Conservation (phyloP, 2,329 filamentous ascomycete genomes). For the Pseudogymnoascus sp. region DNA sequence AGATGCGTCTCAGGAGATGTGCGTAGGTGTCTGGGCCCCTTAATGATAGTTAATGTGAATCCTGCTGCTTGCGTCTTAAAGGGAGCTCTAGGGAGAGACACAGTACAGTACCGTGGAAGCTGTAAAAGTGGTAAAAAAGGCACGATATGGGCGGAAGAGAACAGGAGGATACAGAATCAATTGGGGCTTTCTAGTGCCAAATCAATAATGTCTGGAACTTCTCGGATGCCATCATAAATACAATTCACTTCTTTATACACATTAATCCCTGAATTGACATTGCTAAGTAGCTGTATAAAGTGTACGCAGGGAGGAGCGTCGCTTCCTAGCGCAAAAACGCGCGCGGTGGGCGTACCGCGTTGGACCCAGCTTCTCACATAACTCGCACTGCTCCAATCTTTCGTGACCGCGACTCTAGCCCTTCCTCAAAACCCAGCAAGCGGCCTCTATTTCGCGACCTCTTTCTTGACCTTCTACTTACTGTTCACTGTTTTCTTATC, state of each 20-base stretch:
- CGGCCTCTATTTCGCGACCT: conserved; percentile 4
- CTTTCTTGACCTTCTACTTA: neutral
- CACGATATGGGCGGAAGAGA: neutral
- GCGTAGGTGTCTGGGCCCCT: neutral
- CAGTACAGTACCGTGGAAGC: neutral
- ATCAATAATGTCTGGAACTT: neutral
- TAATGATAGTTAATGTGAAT: neutral
- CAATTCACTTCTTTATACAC: conserved; percentile 1
- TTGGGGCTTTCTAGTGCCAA: neutral
- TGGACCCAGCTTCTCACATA: conserved; percentile 9
- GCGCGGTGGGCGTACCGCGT: conserved; percentile 8
- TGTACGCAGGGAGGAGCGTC: conserved; percentile 6
- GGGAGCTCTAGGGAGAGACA: neutral
- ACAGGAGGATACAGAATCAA: neutral
- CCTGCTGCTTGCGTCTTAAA: neutral
- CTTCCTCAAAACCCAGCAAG: conserved; percentile 6
- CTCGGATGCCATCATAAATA: neutral
- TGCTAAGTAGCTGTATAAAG: conserved; percentile 2
- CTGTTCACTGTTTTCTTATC: neutral
- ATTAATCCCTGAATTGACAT: conserved; percentile 1
- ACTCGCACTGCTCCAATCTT: conserved; percentile 3
- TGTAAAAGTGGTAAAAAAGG: neutral
- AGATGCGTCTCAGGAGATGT: neutral
- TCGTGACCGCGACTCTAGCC: conserved; percentile 9
- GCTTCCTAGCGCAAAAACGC: conserved; percentile 9